Evolutionary conservation across 2,329 filamentous ascomycete species (phyloP).

Genomic region (Colletotrichum godetiae): DNA sequence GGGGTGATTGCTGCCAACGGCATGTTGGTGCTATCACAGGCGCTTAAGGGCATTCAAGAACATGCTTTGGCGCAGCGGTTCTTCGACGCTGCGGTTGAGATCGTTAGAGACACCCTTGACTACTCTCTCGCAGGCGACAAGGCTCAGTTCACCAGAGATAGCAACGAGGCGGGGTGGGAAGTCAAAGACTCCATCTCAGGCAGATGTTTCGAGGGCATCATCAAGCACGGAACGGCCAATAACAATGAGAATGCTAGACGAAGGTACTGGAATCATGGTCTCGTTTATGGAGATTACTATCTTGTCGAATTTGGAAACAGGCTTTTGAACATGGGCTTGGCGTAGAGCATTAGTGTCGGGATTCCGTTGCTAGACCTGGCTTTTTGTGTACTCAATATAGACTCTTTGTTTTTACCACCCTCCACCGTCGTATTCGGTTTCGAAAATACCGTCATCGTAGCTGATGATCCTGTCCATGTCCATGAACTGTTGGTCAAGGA

Average conservation of each 20-base stretch:
- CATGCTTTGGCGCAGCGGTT: constrained; percentile 36
- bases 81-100: constrained; percentile 41
- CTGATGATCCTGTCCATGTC: constrained; percentile 48
- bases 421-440: constrained; percentile 30
- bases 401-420: constrained; percentile 7
- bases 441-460: constrained; percentile 44
- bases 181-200: constrained; percentile 25
- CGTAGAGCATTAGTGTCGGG: constrained; percentile 3
- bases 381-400: too few relatives aligned
- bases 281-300: constrained; percentile 63
- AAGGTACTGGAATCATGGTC: constrained; percentile 50
- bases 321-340: constrained; percentile 47
- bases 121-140: constrained; percentile 41
- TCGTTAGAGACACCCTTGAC: constrained; percentile 45
- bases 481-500: constrained; percentile 47
- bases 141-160: constrained; percentile 13
- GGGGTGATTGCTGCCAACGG: constrained; percentile 55
- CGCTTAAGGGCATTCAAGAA: constrained; percentile 33
- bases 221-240: constrained; percentile 49
- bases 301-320: constrained; percentile 59
- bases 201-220: constrained; percentile 45
- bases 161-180: not conserved
- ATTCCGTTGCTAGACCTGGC: too few relatives aligned
- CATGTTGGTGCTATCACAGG: constrained; percentile 51
- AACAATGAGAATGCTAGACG: constrained; percentile 43